Percentiles rank a stretch among this genome's conserved stretches.
Conservation (phyloP, 352 stramenopile genomes). For the Phytophthora cactorum region DNA sequence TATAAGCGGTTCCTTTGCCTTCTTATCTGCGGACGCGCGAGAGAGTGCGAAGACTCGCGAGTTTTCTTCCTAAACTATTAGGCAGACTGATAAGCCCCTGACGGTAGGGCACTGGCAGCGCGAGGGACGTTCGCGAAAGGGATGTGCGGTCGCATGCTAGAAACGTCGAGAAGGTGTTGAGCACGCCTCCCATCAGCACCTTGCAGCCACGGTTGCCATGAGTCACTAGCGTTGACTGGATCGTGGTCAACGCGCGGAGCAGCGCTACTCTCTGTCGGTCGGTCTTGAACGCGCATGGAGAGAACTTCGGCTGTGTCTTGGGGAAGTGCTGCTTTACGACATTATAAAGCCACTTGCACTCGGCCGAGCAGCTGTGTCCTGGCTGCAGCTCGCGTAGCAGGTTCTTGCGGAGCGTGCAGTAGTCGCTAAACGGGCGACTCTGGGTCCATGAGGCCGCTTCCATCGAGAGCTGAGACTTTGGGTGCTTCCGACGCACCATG, state of each 20-base stretch:
- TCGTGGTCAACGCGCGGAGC: constrained; percentile 35
- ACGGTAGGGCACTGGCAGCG: constrained; percentile 11
- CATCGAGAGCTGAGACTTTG: constrained; percentile 14
- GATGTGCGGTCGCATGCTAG: constrained; percentile 23
- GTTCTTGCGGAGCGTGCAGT: constrained; percentile 40
- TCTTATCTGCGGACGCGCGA: constrained; percentile 14
- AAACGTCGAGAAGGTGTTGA: constrained; percentile 37
- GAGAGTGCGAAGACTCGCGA: constrained; percentile 25
- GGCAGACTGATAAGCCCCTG: constrained; percentile 15
- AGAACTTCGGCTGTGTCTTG: constrained; percentile 34
- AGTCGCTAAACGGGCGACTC: constrained; percentile 37
- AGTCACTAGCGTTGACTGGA: constrained; percentile 46
- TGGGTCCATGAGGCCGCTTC: constrained; percentile 32
- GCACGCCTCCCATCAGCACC: constrained; percentile 42
- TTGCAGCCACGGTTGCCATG: constrained; percentile 45
- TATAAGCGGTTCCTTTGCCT: neutral
- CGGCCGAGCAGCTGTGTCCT: constrained; percentile 45
- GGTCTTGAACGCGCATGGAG: constrained; percentile 18
- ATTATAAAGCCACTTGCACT: constrained; percentile 51
- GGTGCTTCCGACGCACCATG: constrained; percentile 15
- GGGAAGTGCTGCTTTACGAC: constrained; percentile 56
- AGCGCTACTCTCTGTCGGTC: constrained; percentile 32
- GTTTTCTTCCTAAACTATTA: constrained; percentile 23
- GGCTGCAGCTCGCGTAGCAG: constrained; percentile 40
- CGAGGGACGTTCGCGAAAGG: constrained; percentile 17